These are phyloP conservation scores for Diaporthe vaccinii DNA, from an alignment of 2,329 filamentous ascomycete species.

Conservation along the genomic window DNA sequence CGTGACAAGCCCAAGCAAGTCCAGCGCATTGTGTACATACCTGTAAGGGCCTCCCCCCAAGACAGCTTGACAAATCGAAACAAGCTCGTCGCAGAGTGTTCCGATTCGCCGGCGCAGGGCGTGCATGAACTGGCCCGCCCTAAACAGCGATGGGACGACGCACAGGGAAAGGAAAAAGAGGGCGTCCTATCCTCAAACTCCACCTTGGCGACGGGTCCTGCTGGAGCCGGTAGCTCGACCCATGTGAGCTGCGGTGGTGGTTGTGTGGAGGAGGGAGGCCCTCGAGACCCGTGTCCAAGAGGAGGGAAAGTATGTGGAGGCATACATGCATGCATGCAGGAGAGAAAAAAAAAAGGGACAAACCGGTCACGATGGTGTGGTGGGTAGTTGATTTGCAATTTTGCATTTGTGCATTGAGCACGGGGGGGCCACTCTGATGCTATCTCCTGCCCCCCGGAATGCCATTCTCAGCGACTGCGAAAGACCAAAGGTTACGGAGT, in stretches of 20 bases:
- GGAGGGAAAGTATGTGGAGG: constrained; percentile 3
- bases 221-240: constrained; percentile 15
- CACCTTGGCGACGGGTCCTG: constrained; percentile 3
- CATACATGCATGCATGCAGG: background rate
- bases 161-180: no score
- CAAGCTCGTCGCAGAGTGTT: constrained; percentile 20
- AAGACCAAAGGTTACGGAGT: background rate
- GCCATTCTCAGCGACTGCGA: background rate
- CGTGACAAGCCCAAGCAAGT: constrained; percentile 3
- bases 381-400: background rate
- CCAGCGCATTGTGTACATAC: background rate
- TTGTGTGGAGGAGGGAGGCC: constrained; percentile 1
- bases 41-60: background rate
- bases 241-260: background rate
- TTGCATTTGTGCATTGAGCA: background rate
- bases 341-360: background rate
- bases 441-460: background rate
- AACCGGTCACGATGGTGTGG: constrained; percentile 1
- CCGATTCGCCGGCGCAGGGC: constrained; percentile 1
- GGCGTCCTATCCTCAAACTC: constrained; percentile 10
- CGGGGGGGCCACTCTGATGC: constrained; percentile 12
- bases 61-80: constrained; percentile 23
- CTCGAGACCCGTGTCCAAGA: background rate
- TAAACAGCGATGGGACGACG: constrained; percentile 5
- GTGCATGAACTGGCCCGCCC: constrained; percentile 26